phyloP scores from a whole-genome alignment of 805 yeast genomes.

The Ogataea glucozyma region DNA sequence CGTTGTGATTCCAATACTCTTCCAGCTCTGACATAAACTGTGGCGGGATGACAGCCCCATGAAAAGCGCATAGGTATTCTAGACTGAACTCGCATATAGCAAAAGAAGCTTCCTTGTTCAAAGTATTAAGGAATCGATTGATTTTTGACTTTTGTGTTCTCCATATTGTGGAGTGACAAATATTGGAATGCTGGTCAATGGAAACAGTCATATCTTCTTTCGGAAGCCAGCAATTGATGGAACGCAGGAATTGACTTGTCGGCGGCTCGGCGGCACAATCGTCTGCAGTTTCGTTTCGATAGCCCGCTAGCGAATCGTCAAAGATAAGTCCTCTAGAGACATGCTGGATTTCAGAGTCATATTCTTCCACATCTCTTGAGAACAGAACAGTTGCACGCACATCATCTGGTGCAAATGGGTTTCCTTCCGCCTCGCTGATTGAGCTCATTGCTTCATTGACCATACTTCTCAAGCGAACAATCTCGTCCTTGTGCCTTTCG shows the following conservation, averaged over 20 bases:
- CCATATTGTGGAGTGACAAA: slow-evolving; percentile 1
- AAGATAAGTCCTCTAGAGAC: slow-evolving; percentile 2
- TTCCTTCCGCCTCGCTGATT: not conserved
- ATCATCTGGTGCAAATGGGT: not conserved
- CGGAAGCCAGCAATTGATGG: not conserved
- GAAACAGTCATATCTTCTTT: not conserved
- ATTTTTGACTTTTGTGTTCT: not conserved
- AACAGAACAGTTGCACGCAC: not conserved
- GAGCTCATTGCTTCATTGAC: not conserved
- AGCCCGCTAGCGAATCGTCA: not conserved
- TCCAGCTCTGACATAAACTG: slow-evolving; percentile 1
- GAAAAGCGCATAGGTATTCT: not conserved
- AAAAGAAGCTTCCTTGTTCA: not conserved
- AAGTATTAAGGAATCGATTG: not conserved
- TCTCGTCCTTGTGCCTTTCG: not conserved
- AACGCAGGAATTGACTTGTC: not conserved
- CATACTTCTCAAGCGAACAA: not conserved
- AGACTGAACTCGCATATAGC: slow-evolving; percentile 1
- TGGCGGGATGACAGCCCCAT: slow-evolving; percentile 4
- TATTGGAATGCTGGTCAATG: not conserved
- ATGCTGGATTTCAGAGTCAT: slow-evolving; percentile 6
- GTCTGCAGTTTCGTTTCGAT: not conserved
- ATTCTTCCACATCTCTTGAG: slow-evolving; percentile 2
- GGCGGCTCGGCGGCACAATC: not conserved
- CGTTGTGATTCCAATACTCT: not conserved